Evolutionary conservation across 768 basidiomycete genomes (phyloP).

Genomic region (Psilocybe subaeruginosa): DNA sequence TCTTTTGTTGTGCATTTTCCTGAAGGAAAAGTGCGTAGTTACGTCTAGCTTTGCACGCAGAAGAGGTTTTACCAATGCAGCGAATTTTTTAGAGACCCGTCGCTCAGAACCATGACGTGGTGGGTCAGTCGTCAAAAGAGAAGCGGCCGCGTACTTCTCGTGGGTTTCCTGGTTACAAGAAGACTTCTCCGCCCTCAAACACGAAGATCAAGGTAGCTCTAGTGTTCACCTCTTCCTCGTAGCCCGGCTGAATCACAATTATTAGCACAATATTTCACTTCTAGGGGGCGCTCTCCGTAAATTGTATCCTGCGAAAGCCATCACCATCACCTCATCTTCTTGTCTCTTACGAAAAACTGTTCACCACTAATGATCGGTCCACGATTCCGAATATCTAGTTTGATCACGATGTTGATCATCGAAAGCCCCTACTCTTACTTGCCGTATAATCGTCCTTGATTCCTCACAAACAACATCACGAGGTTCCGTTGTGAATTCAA

Average conservation of each 20-base stretch:
- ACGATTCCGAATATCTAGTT: background rate
- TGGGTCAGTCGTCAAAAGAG: background rate
- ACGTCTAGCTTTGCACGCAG: background rate
- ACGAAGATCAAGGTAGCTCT: background rate
- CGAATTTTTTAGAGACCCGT: background rate
- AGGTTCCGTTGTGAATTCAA: background rate
- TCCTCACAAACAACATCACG: background rate
- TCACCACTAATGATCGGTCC: background rate
- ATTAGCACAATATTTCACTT: background rate
- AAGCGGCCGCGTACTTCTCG: conserved; percentile 3
- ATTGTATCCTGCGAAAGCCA: background rate
- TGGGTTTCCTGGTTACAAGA: background rate
- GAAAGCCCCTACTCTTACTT: background rate
- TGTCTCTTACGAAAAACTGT: background rate
- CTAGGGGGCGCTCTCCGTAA: background rate
- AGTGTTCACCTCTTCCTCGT: background rate
- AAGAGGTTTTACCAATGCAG: background rate
- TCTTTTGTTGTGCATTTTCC: conserved; percentile 2
- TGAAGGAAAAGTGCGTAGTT: background rate
- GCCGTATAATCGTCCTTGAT: background rate
- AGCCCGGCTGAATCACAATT: background rate
- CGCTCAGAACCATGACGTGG: background rate
- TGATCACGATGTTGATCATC: conserved; percentile 5
- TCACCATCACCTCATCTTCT: background rate
- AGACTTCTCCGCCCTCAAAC: background rate